These are phyloP conservation scores for Patellifolia procumbens DNA, from an alignment of 179 eudicot species.

Conservation along the genomic window DNA sequence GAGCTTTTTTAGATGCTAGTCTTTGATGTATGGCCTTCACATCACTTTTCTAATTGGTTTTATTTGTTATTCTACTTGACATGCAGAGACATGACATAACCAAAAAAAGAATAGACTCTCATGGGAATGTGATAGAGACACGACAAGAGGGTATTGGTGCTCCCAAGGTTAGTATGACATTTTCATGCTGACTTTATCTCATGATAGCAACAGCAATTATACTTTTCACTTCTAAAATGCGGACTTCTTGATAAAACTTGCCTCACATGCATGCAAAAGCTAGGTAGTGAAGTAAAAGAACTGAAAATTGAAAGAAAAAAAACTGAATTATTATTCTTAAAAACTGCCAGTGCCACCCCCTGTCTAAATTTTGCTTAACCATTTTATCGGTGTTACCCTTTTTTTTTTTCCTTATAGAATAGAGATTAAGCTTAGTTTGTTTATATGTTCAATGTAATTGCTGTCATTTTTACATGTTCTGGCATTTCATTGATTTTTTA, in stretches of 20 bases:
- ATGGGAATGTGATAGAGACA: conserved; percentile 74
- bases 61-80: conserved; percentile 15
- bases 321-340: too few species aligned
- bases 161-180: conserved; percentile 58
- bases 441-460: not conserved
- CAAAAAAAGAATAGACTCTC: conserved; percentile 82
- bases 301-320: too few species aligned
- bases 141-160: conserved; percentile 86
- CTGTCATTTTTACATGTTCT: not conserved
- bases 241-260: not conserved
- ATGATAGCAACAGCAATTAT: conserved; percentile 4
- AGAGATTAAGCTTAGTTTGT: not conserved
- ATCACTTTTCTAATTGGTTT: not conserved
- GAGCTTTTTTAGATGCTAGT: not conserved
- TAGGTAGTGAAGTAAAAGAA: too few species aligned
- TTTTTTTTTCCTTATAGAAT: too few species aligned
- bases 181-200: not conserved
- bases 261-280: too few species aligned
- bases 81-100: conserved; percentile 88
- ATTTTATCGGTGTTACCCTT: too few species aligned
- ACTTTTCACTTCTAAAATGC: not conserved
- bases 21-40: not conserved
- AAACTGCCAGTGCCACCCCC: too few species aligned
- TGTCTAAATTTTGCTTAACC: too few species aligned
- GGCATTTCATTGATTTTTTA: not conserved